phyloP scores from a whole-genome alignment of 495 filamentous ascomycete species.

The Acidomyces sp. region DNA sequence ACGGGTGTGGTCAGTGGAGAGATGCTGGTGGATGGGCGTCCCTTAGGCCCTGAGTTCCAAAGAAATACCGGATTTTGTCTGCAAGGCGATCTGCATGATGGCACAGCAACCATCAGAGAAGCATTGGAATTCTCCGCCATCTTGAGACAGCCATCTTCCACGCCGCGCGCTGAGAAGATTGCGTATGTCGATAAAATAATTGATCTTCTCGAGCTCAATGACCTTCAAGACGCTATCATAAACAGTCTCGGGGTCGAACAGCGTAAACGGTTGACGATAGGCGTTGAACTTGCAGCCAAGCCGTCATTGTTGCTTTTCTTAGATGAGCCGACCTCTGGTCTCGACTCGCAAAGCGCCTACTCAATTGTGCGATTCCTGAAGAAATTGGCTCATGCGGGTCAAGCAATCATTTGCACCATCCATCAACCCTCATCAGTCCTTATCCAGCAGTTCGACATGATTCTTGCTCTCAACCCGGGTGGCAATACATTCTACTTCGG shows the following conservation, averaged over 20 bases:
- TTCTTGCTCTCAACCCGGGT: constrained; percentile 55
- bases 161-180: constrained; percentile 33
- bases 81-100: constrained; percentile 74
- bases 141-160: constrained; percentile 43
- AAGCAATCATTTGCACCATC: constrained; percentile 71
- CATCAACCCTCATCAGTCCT: constrained; percentile 63
- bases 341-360: constrained; percentile 74
- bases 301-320: constrained; percentile 70
- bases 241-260: constrained; percentile 51
- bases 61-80: constrained; percentile 73
- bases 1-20: constrained; percentile 43
- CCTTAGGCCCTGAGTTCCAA: constrained; percentile 58
- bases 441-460: constrained; percentile 64
- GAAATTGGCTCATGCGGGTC: constrained; percentile 64
- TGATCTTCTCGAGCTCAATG: constrained; percentile 30
- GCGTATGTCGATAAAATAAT: constrained; percentile 33
- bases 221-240: constrained; percentile 31
- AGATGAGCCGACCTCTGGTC: constrained; percentile 69
- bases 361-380: constrained; percentile 73
- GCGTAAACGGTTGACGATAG: constrained; percentile 70
- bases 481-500: constrained; percentile 68
- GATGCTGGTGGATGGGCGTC: constrained; percentile 56
- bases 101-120: constrained; percentile 50
- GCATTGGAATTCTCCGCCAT: constrained; percentile 56
- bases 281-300: constrained; percentile 81